Evolutionary conservation across 2,329 filamentous ascomycete genomes (phyloP).

Genomic region (Sporothrix dimorphospora): DNA sequence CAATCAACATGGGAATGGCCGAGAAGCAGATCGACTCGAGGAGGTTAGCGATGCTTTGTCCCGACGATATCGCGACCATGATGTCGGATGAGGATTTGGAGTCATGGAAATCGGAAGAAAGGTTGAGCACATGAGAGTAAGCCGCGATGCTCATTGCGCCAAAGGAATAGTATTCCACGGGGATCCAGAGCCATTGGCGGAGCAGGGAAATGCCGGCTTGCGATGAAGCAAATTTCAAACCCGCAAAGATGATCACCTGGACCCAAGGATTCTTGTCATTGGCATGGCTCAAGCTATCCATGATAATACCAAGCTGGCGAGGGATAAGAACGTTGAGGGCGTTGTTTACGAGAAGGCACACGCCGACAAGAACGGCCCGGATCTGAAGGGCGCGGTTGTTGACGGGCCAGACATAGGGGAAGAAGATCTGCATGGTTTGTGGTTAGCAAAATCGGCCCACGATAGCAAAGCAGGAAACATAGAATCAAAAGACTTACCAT

Average conservation of each 20-base stretch:
- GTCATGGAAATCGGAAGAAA: slow-evolving; percentile 65
- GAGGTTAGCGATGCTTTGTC: slow-evolving; percentile 57
- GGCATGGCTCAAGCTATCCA: slow-evolving; percentile 64
- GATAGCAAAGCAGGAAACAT: neutral
- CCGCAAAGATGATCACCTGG: slow-evolving; percentile 56
- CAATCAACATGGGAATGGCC: slow-evolving; percentile 62
- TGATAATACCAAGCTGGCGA: slow-evolving; percentile 78
- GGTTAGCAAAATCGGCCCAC: neutral
- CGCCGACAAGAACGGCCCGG: slow-evolving; percentile 65
- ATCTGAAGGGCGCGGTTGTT: slow-evolving; percentile 68
- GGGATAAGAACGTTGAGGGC: slow-evolving; percentile 76
- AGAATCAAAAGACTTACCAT: slow-evolving; percentile 46
- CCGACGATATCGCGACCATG: slow-evolving; percentile 59
- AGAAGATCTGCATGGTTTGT: slow-evolving; percentile 58
- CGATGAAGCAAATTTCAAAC: slow-evolving; percentile 56
- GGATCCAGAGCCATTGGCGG: slow-evolving; percentile 60
- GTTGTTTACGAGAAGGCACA: slow-evolving; percentile 72
- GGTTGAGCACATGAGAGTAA: slow-evolving; percentile 62
- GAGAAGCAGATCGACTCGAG: slow-evolving; percentile 63
- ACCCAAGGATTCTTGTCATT: slow-evolving; percentile 56
- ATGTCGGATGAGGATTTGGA: slow-evolving; percentile 63
- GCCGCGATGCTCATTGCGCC: slow-evolving; percentile 58
- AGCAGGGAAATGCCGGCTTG: slow-evolving; percentile 59
- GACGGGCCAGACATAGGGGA: slow-evolving; percentile 79
- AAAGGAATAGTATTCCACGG: slow-evolving; percentile 60